Percentiles rank a stretch among this genome's conserved stretches.
These are phyloP conservation scores for Coemansia sp. DNA, from an alignment of 192 early-diverging fungal species.

Conservation along the genomic window DNA sequence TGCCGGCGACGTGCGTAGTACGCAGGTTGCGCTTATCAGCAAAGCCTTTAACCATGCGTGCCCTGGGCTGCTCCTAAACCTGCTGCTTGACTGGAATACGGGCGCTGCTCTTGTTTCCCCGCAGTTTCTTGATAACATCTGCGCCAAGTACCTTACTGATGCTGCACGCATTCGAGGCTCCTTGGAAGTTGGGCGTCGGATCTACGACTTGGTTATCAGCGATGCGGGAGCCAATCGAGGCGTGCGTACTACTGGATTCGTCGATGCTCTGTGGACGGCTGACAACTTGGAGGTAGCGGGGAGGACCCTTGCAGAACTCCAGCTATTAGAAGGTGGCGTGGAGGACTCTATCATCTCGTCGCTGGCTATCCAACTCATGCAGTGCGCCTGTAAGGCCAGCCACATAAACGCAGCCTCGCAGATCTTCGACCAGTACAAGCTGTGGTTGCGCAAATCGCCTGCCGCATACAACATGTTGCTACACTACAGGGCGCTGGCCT, in stretches of 20 bases:
- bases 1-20: background rate
- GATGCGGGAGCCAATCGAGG: background rate
- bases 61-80: conserved; percentile 24
- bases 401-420: background rate
- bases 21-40: conserved; percentile 9
- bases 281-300: conserved; percentile 4
- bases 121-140: background rate
- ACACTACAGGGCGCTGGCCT: background rate
- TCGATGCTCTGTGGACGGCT: conserved; percentile 15
- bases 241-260: conserved; percentile 1
- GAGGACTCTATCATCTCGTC: conserved; percentile 9
- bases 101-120: background rate
- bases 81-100: conserved; percentile 20
- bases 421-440: conserved; percentile 9
- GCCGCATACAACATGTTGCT: conserved; percentile 28
- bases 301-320: background rate
- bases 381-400: conserved; percentile 1
- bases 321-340: background rate
- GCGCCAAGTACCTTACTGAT: background rate
- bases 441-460: conserved; percentile 3
- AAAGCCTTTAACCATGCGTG: conserved; percentile 5
- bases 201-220: conserved; percentile 2
- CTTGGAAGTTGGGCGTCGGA: background rate
- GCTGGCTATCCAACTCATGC: conserved; percentile 24
- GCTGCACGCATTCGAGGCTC: background rate